Percentiles rank a stretch among this genome's conserved stretches.
These are phyloP conservation scores for Neurospora discreta DNA, from an alignment of 495 filamentous ascomycete genomes.

Conservation along the genomic window DNA sequence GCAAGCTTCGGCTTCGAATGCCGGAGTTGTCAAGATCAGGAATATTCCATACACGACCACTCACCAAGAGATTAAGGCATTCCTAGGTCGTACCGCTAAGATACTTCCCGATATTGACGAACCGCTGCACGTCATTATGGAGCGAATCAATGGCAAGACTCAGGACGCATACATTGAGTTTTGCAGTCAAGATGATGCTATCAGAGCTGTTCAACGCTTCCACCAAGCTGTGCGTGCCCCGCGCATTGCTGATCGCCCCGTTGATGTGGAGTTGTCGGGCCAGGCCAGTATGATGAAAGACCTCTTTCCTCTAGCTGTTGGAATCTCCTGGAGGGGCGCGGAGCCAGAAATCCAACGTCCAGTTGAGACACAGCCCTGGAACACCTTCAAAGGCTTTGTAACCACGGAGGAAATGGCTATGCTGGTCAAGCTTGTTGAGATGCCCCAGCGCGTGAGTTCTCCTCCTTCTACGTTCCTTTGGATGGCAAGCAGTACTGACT, in stretches of 20 bases:
- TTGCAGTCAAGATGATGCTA: conserved; percentile 40
- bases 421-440: conserved; percentile 54
- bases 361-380: conserved; percentile 38
- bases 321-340: conserved; percentile 46
- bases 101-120: conserved; percentile 50
- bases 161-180: conserved; percentile 69
- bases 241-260: conserved; percentile 52
- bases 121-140: conserved; percentile 75
- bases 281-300: conserved; percentile 53
- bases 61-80: conserved; percentile 55
- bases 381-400: conserved; percentile 61
- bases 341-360: conserved; percentile 33
- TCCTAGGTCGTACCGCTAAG: conserved; percentile 55
- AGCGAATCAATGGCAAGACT: conserved; percentile 65
- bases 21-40: conserved; percentile 23
- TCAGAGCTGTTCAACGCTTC: conserved; percentile 38
- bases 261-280: conserved; percentile 50
- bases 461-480: background rate
- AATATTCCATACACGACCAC: conserved; percentile 57
- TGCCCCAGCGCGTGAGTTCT: conserved; percentile 51
- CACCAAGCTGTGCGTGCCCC: conserved; percentile 23
- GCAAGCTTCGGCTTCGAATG: conserved; percentile 1
- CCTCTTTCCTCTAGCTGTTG: conserved; percentile 57
- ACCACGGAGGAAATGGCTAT: conserved; percentile 60
- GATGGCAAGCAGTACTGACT: background rate